Evolutionary conservation across 202 grass and related monocot species (phyloP).

Genomic region (Setaria italica): DNA sequence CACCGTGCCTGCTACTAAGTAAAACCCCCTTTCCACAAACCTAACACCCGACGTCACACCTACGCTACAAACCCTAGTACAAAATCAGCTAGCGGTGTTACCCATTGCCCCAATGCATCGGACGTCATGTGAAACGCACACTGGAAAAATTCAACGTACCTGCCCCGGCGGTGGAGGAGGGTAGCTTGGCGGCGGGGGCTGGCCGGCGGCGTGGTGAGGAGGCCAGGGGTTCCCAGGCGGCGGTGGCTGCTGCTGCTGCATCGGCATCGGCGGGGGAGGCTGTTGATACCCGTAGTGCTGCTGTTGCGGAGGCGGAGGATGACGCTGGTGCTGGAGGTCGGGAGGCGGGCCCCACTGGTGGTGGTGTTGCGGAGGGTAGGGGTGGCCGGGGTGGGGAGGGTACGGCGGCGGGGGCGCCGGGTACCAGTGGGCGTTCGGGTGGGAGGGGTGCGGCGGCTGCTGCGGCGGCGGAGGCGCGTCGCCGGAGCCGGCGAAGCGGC

Average conservation of each 20-base stretch:
- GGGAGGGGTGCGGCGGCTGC: slow-evolving; percentile 14
- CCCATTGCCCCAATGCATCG: background rate
- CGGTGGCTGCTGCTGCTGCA: slow-evolving; percentile 38
- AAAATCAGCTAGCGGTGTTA: slow-evolving; percentile 12
- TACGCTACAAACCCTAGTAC: slow-evolving; percentile 36
- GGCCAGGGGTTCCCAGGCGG: slow-evolving; percentile 51
- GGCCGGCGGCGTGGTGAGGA: slow-evolving; percentile 36
- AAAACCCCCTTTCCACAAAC: slow-evolving; percentile 9
- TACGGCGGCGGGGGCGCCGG: slow-evolving; percentile 30
- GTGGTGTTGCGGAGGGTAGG: slow-evolving; percentile 51
- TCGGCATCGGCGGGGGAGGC: slow-evolving; percentile 34
- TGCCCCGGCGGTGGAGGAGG: slow-evolving; percentile 56
- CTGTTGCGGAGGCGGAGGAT: slow-evolving; percentile 23
- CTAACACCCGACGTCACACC: background rate
- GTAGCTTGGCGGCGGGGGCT: slow-evolving; percentile 44
- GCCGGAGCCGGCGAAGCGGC: slow-evolving; percentile 48
- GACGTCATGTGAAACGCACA: background rate
- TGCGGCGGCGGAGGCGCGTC: slow-evolving; percentile 37
- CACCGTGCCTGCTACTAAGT: slow-evolving; percentile 1
- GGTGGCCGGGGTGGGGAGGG: slow-evolving; percentile 37
- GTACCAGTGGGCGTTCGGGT: slow-evolving; percentile 49
- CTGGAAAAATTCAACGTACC: slow-evolving; percentile 34
- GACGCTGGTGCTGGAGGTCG: slow-evolving; percentile 45
- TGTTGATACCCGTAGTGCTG: slow-evolving; percentile 52
- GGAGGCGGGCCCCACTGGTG: slow-evolving; percentile 58